Base-by-base conservation (phyloP, 257 asterid genomes). In the Capsicum rhomboideum region DNA sequence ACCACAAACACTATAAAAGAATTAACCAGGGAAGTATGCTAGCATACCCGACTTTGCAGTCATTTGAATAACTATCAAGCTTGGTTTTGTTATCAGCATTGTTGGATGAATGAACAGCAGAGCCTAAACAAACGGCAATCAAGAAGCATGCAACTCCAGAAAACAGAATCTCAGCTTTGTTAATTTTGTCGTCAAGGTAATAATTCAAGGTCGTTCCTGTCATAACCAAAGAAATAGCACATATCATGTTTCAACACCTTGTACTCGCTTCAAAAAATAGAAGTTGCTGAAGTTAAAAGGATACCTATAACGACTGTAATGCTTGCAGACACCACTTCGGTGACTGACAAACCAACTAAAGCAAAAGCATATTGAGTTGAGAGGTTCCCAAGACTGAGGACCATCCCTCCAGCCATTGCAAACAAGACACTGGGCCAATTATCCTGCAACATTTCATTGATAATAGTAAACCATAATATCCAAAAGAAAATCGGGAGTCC, bases 341-440 rank as follows among this genome's bases (percentile, higher is more conserved):
- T 94, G 84, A 96, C 99, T 0, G 98, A 95, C 79, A 96, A 90
- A 53, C 99, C 99, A 64, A 94, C 98, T 31, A 90, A 94, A 9
- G 98, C 98, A 97, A 97, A 96, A 53, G 99, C 99, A 83, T 94
- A 96, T 78, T 96, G 98, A 42, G 98, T 94, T 8, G 99, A 90
- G 81, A 96, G 90, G 83, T 94, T 96, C 11, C 99, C 99, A 20
- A 96, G 90, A 84, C 99, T 92, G 50, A 96, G 95, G 82, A 93
- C 92, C 82, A 94, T 74, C 84, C 99, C 99, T 44, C 99, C 99
- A 42, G 83, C 92, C 97, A 96, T 93, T 59, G 98, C 98, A 84
- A 96, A 94, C 88, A 96, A 28, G 84, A 93, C 93, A 85, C 97
- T 91, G 2, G 93, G 85, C 93, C 94, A 96, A 79, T 96, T 94